Conservation (phyloP, 768 basidiomycete genomes). For the Heimioporus sp. region DNA sequence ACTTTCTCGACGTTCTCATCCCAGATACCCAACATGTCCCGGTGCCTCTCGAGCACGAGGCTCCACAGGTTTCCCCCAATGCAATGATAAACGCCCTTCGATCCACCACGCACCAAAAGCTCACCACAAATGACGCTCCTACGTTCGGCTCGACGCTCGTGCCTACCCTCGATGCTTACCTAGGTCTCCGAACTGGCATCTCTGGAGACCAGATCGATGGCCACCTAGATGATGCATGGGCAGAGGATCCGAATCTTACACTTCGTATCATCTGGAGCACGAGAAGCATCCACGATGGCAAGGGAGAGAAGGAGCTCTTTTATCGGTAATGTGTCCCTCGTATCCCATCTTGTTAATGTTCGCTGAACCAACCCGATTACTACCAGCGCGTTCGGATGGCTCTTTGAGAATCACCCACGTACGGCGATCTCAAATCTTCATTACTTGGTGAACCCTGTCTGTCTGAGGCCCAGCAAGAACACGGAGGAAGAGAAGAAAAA, state of each 20-base stretch:
- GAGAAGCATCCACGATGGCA: conserved; percentile 71
- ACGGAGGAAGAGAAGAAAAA: not conserved
- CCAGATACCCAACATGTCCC: conserved; percentile 26
- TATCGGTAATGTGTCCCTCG: conserved; percentile 39
- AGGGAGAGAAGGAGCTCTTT: conserved; percentile 57
- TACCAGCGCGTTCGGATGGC: conserved; percentile 58
- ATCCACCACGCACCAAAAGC: conserved; percentile 39
- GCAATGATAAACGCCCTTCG: conserved; percentile 57
- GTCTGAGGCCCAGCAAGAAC: conserved; percentile 22
- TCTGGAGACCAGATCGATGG: conserved; percentile 24
- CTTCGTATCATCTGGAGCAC: conserved; percentile 66
- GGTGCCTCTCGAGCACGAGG: not conserved
- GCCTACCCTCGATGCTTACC: conserved; percentile 57
- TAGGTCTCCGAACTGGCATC: conserved; percentile 33
- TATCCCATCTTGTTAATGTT: not conserved
- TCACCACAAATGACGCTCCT: conserved; percentile 50
- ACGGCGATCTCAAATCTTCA: conserved; percentile 65
- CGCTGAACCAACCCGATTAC: not conserved
- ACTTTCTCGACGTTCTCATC: conserved; percentile 57
- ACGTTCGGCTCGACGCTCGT: conserved; percentile 52
- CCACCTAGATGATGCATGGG: conserved; percentile 52
- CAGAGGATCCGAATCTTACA: conserved; percentile 54
- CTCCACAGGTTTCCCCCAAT: conserved; percentile 26
- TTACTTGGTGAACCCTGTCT: conserved; percentile 51
- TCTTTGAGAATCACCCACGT: conserved; percentile 64